Base-by-base conservation (phyloP, 805 yeast species). In the Myxozyma sirexii region DNA sequence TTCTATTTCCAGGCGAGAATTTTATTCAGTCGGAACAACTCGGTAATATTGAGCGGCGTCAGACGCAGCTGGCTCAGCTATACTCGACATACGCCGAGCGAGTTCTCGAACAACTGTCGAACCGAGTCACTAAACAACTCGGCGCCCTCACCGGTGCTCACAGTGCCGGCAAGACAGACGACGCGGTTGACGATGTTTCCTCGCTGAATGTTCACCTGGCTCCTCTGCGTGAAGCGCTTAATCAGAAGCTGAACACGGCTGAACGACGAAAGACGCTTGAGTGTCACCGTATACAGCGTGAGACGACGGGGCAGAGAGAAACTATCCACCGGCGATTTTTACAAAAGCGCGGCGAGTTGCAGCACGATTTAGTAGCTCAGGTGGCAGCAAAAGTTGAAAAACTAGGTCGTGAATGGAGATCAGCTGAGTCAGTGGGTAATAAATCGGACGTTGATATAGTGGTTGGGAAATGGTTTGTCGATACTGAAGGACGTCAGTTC, bases 391-490 rank as follows among this genome's bases (percentile, higher is more conserved):
- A 8, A n/a, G 39, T 50, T 39, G 54, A 50, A n/a, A 26, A 24
- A 13, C 43, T 50, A 26, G 37, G 39, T n/a, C 45, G 38, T 10
- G 54, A 50, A n/a, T 24, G 21, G 26, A 26, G 24, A 17, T 13
- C 26, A 10, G 13, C n/a, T 2, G 15, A 27, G 13, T n/a, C 29
- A 8, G 45, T n/a, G 35, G 19, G n/a, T 12, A 33, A 17, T 5
- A n/a, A 26, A 29, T 29, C 33, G 33, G 33, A 29, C 10, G 33
- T 29, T 17, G 24, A 26, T 39, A 15, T 23, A 4, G 37, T 27
- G 37, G 46, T 27, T 3, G 46, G 43, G 27, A 39, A 41, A 23
- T 37, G 53, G 44, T 38, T 49, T 19, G 53, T 37, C 24, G 45
- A 27, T 29, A 10, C 17, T n/a, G 24, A 38, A 15, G 54, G 39